phyloP scores from a whole-genome alignment of 2,329 filamentous ascomycete genomes.

The Pyrenophora tritici-repentis region DNA sequence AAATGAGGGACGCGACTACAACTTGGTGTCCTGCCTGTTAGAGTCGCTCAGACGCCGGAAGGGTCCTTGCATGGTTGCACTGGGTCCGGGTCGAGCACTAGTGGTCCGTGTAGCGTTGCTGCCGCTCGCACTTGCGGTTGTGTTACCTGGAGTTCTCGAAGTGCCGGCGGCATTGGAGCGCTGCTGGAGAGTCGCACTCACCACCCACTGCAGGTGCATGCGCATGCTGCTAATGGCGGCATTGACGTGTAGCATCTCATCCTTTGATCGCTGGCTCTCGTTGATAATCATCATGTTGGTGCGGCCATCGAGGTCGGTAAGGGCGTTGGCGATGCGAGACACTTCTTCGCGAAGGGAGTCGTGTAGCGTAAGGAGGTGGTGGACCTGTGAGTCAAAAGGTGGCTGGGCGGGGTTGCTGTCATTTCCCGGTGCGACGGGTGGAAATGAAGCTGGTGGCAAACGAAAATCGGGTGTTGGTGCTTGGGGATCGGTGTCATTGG shows the following conservation, averaged over 20 bases:
- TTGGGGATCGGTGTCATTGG: conserved; percentile 39
- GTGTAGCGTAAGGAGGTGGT: conserved; percentile 65
- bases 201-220: conserved; percentile 67
- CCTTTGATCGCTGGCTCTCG: conserved; percentile 64
- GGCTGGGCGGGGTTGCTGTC: conserved; percentile 35
- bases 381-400: conserved; percentile 55
- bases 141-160: conserved; percentile 32
- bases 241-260: conserved; percentile 66
- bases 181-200: conserved; percentile 60
- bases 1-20: conserved; percentile 20
- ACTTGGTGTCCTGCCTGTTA: conserved; percentile 45
- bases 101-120: conserved; percentile 35
- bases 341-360: conserved; percentile 66
- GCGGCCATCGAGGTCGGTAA: conserved; percentile 64
- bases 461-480: conserved; percentile 46
- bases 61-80: conserved; percentile 32
- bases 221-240: conserved; percentile 63
- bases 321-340: conserved; percentile 57
- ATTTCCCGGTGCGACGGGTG: conserved; percentile 31
- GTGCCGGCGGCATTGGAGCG: conserved; percentile 34
- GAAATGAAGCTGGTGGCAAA: conserved; percentile 42
- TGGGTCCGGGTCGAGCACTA: conserved; percentile 26
- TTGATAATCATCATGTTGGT: conserved; percentile 67
- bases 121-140: conserved; percentile 25
- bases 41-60: conserved; percentile 44